Evolutionary conservation across 805 yeast genomes (phyloP), one percentile per base, ranked within the genome.

Genomic region (Candida nonsorbophila): DNA sequence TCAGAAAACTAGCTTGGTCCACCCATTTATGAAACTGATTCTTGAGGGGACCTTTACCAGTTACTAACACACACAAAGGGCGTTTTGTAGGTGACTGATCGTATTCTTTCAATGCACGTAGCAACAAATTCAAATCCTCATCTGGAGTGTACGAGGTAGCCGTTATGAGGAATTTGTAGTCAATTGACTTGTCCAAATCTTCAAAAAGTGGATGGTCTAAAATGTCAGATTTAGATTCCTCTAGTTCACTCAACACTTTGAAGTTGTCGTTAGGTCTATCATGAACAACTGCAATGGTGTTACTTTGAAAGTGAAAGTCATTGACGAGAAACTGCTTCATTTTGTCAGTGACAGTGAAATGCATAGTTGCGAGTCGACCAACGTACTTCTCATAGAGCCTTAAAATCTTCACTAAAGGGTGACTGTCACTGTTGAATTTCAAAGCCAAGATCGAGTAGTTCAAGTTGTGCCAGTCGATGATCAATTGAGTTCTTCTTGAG

Each of bases 81-180:
- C 79, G 77, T 3, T 68, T 39, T 1, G 40, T 34, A n/a, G 24
- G 25, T 5, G 36, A 28, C 7, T 41, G 36, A 28, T 83, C 88
- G 40, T 85, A 79, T 14, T 55, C 40, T 29, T 69, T 68, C 31
- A 92, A 60, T 0, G 95, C 86, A 7, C 77, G 74, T 11, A 90
- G 58, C 11, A 92, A 57, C 20, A 84, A 55, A 14, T 61, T 61
- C 32, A 92, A 76, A 51, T 92, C 95, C 54, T 92, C 99, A 54
- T 92, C 99, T 1, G 94, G 92, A 0, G 99, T 90, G 51, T 87
- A 92, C 1, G 96, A 86, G 0, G 99, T 90, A 0, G 97, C 81
- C 1, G 90, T 79, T 3, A 90, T 75, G 9, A 92, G 42, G n/a
- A 90, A 63, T 40, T 77, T 77, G 45, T 79, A 83, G 51, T 41